Base-by-base conservation (phyloP, 352 stramenopile species). In the Phytopythium vexans region DNA sequence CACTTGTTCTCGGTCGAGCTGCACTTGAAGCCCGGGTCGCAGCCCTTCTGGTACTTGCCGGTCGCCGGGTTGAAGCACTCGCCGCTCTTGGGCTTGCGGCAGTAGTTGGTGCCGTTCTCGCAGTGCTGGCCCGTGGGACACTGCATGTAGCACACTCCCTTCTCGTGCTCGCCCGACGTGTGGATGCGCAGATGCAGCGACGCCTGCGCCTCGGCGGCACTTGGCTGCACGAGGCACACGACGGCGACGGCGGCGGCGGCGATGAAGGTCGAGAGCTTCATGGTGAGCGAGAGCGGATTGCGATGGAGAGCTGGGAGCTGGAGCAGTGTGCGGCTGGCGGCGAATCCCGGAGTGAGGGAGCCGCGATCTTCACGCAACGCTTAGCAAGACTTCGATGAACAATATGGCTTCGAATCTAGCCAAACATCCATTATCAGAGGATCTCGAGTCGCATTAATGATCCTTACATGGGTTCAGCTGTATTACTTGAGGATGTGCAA, bases 11-110 rank as follows among this genome's bases (percentile, higher is more conserved):
- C 67, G 21, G 21, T 27, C 21, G 21, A 27, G 1, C 48, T 47
- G 49, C 65, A 73, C 27, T 41, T 16, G 51, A 56, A 73, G 16
- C 65, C 65, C 33, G 33, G 12, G 7, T 48, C 54, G 15, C 65
- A 73, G 10, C 57, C 57, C 11, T 60, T 68, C 39, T 64, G 60
- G 42, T 45, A 73, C 27, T 41, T 39, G 12, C 65, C 61, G 4
- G 56, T 70, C 4, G 65, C 65, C 15, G 42, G 34, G 46, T 73
- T 73, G 46, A 70, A 70, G 54, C 65, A 73, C 49, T 72, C 64
- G 32, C 41, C 51, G 32, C 52, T 58, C 39, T 45, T 58, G 3
- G 63, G 63, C 1, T 37, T 54, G 32, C 67, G 59, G 34, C 67
- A 76, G 33, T 27, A 41, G 34, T 53, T 46, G 10, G 47, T 60